Conservation (phyloP, 768 basidiomycete genomes). For the Boletus huronensis region DNA sequence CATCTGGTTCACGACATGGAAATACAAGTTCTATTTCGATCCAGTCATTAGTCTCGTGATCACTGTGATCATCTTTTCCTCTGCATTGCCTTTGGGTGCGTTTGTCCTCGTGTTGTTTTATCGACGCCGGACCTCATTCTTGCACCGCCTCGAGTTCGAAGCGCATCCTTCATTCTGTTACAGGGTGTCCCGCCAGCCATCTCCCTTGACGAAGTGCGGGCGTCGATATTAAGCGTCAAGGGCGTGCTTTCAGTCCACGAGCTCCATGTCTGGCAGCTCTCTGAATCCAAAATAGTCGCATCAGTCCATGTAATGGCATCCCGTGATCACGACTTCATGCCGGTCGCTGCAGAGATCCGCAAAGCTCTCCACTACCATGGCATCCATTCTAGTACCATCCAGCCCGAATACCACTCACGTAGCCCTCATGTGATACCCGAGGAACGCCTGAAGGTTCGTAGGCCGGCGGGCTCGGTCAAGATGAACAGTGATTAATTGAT, state of each 20-base stretch:
- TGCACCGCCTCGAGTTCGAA: constrained; percentile 53
- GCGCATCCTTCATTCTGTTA: constrained; percentile 90
- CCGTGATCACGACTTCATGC: constrained; percentile 86
- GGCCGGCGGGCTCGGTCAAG: not conserved
- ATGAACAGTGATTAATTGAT: constrained; percentile 2
- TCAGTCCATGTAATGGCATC: constrained; percentile 92
- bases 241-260: constrained; percentile 88
- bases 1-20: constrained; percentile 87
- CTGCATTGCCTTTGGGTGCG: constrained; percentile 85
- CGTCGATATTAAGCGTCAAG: constrained; percentile 74
- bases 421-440: constrained; percentile 36
- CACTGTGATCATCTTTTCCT: constrained; percentile 94
- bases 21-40: constrained; percentile 88
- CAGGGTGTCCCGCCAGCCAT: constrained; percentile 92
- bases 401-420: constrained; percentile 72
- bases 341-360: constrained; percentile 78
- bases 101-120: not conserved
- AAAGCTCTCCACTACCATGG: constrained; percentile 84
- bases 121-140: constrained; percentile 4
- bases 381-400: constrained; percentile 93
- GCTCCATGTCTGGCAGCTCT: constrained; percentile 96
- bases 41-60: constrained; percentile 92
- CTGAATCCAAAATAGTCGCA: constrained; percentile 91
- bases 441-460: constrained; percentile 47
- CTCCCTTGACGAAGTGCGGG: constrained; percentile 83